Percentiles rank a stretch among this genome's conserved stretches.
These are phyloP conservation scores for Stropharia rugosoannulata DNA, from an alignment of 768 basidiomycete genomes.

Conservation along the genomic window DNA sequence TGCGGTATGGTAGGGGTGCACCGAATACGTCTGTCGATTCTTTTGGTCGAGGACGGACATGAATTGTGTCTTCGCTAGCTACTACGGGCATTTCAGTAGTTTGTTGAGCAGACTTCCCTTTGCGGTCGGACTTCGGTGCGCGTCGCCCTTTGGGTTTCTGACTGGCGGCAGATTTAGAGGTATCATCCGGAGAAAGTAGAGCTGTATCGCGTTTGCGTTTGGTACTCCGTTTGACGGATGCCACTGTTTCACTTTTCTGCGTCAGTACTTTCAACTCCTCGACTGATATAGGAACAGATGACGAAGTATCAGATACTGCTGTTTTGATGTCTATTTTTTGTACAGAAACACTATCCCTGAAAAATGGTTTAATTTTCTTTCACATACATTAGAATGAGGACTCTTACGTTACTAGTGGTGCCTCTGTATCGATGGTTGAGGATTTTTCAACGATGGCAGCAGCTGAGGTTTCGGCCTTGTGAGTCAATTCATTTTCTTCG, in stretches of 20 bases:
- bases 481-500: background rate
- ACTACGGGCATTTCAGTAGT: constrained; percentile 4
- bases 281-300: background rate
- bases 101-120: constrained; percentile 9
- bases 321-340: background rate
- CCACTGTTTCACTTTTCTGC: background rate
- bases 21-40: constrained; percentile 11
- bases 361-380: background rate
- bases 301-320: background rate
- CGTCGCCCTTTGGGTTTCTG: constrained; percentile 13
- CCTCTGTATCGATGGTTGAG: background rate
- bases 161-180: background rate
- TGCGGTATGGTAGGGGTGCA: constrained; percentile 11
- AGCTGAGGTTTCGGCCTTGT: background rate
- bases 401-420: too few species aligned
- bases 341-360: background rate
- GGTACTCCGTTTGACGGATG: constrained; percentile 4
- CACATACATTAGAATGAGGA: too few species aligned
- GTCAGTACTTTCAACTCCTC: background rate
- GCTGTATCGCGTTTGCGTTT: constrained; percentile 17
- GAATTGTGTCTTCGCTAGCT: constrained; percentile 17
- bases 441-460: background rate
- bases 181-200: background rate
- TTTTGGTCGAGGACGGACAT: constrained; percentile 23
- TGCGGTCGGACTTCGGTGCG: constrained; percentile 9